Base-by-base conservation (phyloP, 441 rosid species). In the Daphne laureola region DNA sequence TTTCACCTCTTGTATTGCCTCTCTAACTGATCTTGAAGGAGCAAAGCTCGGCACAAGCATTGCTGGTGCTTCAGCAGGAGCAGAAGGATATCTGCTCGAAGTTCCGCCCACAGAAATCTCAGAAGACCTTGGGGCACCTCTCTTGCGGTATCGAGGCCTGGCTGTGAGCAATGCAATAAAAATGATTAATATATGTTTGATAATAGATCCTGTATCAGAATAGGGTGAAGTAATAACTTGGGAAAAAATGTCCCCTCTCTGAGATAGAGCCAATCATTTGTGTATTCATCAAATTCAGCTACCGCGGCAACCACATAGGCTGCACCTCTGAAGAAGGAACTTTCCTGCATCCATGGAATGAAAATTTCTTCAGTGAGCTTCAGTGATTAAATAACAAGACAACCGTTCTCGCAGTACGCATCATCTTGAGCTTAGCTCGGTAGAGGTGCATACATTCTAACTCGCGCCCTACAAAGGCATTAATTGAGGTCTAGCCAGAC, bases 231-330 rank as follows among this genome's bases (percentile, higher is more conserved):
- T 17, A 51, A 74, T 71, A 82, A 87, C 98, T 73, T 79, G 46
- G 98, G 95, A 68, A 91, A 78, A 61, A 85, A 73, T 31, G 95
- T 83, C 46, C 87, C 93, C 63, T 91, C 95, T 49, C 78, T 72
- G 46, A 90, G 88, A 62, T 81, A 85, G 41, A 87, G 98, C 78
- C 90, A 75, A 46, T 85, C 90, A 63, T 83, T 91, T 14, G 93
- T 85, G 66, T 82, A 85, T 80, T 91, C 95, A 26, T 87, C 95
- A 55, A 87, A 91, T 58, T 87, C 95, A 0, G 95, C 90, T 59
- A 87, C 83, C 80, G 86, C 82, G 14, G 98, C 88, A 73, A 91
- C 75, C 76, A 82, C 96, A 80, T 78, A 87, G 38, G 92, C 86
- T 12, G 78, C 54, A 38, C 90, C 96, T 73, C 83, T 77, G 64